Percentiles rank a stretch among this genome's conserved stretches.
Conservation (phyloP, 1,139 yeast species). For the Hansenula lynferdii region DNA sequence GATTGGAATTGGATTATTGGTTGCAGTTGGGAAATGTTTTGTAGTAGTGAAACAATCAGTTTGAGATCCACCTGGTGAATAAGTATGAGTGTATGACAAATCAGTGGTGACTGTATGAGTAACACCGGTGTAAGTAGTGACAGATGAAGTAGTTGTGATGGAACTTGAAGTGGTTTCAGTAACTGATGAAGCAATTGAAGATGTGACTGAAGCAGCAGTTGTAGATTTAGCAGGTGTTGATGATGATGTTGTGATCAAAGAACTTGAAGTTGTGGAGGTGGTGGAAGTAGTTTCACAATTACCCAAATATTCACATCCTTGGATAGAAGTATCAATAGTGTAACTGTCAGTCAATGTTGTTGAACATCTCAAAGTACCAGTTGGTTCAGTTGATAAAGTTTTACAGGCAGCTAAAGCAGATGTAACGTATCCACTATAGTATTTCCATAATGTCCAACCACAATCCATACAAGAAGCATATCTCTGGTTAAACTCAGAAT, state of each 20-base stretch:
- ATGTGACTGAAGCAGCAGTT: slow-evolving; percentile 6
- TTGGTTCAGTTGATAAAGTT: slow-evolving; percentile 16
- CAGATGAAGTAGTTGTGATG: slow-evolving; percentile 10
- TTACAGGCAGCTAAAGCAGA: slow-evolving; percentile 18
- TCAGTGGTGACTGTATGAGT: slow-evolving; percentile 14
- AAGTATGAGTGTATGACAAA: slow-evolving; percentile 8
- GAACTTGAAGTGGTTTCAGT: neutral
- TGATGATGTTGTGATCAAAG: slow-evolving; percentile 8
- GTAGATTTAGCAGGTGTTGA: slow-evolving; percentile 5
- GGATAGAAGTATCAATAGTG: slow-evolving; percentile 2
- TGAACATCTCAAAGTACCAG: slow-evolving; percentile 19
- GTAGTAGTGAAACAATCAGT: slow-evolving; percentile 12
- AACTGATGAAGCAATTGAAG: no score
- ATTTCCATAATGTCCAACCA: slow-evolving; percentile 25
- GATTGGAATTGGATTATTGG: slow-evolving; percentile 7
- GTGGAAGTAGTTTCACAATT: slow-evolving; percentile 7
- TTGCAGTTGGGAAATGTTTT: slow-evolving; percentile 1
- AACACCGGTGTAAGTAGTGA: slow-evolving; percentile 1
- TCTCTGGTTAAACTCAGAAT: slow-evolving; percentile 12
- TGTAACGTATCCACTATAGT: slow-evolving; percentile 20
- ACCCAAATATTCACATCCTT: slow-evolving; percentile 4
- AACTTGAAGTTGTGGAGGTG: slow-evolving; percentile 1
- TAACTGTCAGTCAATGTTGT: slow-evolving; percentile 13
- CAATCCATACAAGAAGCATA: slow-evolving; percentile 22
- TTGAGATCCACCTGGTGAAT: slow-evolving; percentile 5